These are phyloP conservation scores for Austroboletus rostrupii DNA, from an alignment of 1,284 basidiomycete genomes.

Conservation along the genomic window DNA sequence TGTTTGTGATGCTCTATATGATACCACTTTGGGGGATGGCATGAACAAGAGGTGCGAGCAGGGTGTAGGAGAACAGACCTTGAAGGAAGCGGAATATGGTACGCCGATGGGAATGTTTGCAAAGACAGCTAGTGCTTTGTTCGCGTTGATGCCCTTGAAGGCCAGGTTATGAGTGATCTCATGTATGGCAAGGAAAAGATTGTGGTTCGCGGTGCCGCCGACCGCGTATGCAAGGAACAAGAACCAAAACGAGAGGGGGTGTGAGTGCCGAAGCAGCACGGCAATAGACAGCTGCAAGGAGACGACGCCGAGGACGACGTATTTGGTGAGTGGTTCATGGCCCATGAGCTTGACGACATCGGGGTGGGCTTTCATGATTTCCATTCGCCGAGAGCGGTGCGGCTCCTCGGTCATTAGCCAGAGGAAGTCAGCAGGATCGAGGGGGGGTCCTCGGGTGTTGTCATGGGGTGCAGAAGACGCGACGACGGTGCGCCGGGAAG, in stretches of 20 bases:
- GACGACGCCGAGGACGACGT: conserved; percentile 78
- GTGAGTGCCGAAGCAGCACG: conserved; percentile 59
- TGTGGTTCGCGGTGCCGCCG: conserved; percentile 95
- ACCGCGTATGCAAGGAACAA: conserved; percentile 79
- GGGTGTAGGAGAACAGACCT: conserved; percentile 46
- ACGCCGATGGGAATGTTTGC: conserved; percentile 92
- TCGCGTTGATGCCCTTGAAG: conserved; percentile 79
- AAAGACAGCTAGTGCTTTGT: conserved; percentile 86
- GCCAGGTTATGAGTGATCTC: conserved; percentile 98
- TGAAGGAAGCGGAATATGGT: conserved; percentile 95
- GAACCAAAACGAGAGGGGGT: conserved; percentile 71
- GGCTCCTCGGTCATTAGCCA: conserved; percentile 99
- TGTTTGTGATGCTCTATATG: conserved; percentile 95
- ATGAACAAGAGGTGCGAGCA: background rate
- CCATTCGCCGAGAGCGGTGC: conserved; percentile 82
- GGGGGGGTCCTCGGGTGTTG: conserved; percentile 50
- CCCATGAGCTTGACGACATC: conserved; percentile 96
- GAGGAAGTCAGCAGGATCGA: conserved; percentile 77
- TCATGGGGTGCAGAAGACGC: conserved; percentile 37
- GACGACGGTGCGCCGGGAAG: conserved; percentile 57
- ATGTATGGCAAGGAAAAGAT: conserved; percentile 95
- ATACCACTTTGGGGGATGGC: conserved; percentile 54
- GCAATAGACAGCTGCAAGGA: conserved; percentile 71
- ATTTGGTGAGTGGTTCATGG: conserved; percentile 87
- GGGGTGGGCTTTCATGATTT: conserved; percentile 92